phyloP scores from a whole-genome alignment of 192 early-diverging fungal genomes.

The Entomortierella chlamydospora region DNA sequence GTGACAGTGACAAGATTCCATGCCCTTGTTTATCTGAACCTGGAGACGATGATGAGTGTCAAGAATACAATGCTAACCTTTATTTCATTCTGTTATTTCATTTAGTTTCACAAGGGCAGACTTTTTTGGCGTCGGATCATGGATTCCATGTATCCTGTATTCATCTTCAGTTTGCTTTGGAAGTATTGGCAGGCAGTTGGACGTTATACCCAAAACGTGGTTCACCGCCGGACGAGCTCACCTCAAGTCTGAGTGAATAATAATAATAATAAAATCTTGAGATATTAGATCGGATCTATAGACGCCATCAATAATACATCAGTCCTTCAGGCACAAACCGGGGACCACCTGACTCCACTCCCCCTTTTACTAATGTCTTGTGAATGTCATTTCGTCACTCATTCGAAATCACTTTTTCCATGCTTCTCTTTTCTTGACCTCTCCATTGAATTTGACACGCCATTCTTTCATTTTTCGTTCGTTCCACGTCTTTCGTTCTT shows the following conservation, averaged over 20 bases:
- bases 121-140: constrained; percentile 75
- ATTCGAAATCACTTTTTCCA: not conserved
- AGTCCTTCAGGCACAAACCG: not conserved
- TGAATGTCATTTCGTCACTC: not conserved
- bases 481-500: no score
- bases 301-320: no score
- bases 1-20: no score
- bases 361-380: not conserved
- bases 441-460: not conserved
- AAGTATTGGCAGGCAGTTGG: constrained; percentile 72
- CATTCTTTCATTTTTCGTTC: no score
- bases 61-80: constrained; percentile 1
- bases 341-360: not conserved
- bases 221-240: constrained; percentile 11
- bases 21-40: not conserved
- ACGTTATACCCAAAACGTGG: constrained; percentile 58
- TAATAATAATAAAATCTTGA: not conserved
- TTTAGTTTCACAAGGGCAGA: constrained; percentile 74
- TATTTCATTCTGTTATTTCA: not conserved
- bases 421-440: not conserved
- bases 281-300: not conserved
- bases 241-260: constrained; percentile 34
- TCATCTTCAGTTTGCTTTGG: constrained; percentile 73
- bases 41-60: not conserved
- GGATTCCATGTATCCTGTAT: constrained; percentile 70